Conservation (phyloP, 495 filamentous ascomycete genomes). For the Geopyxis carbonaria region DNA sequence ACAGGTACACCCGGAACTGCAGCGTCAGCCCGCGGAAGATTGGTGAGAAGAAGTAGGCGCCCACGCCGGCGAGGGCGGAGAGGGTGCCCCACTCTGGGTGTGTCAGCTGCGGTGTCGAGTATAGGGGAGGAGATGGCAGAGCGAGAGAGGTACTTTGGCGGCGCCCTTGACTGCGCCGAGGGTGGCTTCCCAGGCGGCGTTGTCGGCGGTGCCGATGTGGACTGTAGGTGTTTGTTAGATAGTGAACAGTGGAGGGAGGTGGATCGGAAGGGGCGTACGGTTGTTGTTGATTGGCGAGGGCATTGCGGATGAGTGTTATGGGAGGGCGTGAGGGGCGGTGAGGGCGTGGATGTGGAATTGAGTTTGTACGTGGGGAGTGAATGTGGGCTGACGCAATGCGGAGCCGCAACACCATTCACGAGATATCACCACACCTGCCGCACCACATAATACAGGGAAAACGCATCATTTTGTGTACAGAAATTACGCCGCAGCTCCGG, state of each 20-base stretch:
- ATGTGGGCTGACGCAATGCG: neutral
- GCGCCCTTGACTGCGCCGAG: constrained; percentile 18
- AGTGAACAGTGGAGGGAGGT: too few species aligned
- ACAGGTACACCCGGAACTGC: constrained; percentile 23
- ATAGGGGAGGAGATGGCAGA: neutral
- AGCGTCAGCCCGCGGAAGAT: constrained; percentile 18
- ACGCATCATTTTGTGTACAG: too few species aligned
- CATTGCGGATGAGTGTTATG: neutral
- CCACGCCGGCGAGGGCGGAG: constrained; percentile 11
- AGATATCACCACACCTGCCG: too few species aligned
- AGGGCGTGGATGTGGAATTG: neutral
- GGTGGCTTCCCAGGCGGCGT: constrained; percentile 15
- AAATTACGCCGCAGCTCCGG: neutral
- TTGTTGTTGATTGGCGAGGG: constrained; percentile 1
- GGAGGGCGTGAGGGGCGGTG: neutral
- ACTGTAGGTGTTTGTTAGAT: constrained; percentile 4
- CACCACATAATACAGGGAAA: too few species aligned
- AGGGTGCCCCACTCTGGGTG: constrained; percentile 22
- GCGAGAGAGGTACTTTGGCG: constrained; percentile 5
- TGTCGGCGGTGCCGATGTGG: constrained; percentile 10
- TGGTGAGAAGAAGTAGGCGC: constrained; percentile 14
- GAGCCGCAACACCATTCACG: too few species aligned
- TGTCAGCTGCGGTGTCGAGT: neutral
- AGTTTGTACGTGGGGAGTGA: neutral
- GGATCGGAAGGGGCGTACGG: neutral